Conservation (phyloP, 148 eudicot genomes). For the Cornus kousa region DNA sequence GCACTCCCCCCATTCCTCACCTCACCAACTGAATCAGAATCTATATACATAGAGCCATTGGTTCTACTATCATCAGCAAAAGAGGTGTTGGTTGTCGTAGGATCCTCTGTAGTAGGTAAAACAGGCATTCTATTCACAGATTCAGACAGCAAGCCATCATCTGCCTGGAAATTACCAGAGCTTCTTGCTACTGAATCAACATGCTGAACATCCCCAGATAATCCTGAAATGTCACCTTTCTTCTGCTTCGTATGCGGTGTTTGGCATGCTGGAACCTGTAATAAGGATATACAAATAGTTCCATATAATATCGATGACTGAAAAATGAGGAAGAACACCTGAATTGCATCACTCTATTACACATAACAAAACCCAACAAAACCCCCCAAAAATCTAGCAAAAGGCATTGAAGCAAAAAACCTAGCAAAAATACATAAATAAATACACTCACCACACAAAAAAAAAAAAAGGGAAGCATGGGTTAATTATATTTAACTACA, state of each 20-base stretch:
- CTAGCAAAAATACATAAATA: neutral
- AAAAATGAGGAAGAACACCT: neutral
- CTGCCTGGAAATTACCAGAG: slow-evolving; percentile 24
- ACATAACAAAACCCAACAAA: neutral
- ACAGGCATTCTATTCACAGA: slow-evolving; percentile 31
- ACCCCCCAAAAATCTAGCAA: neutral
- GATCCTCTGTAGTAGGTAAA: slow-evolving; percentile 22
- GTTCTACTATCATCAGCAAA: slow-evolving; percentile 29
- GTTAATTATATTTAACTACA: too few relatives aligned
- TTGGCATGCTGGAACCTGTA: slow-evolving; percentile 31
- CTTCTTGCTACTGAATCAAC: slow-evolving; percentile 18
- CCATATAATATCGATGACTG: neutral
- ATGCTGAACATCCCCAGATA: slow-evolving; percentile 33
- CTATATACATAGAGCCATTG: slow-evolving; percentile 32
- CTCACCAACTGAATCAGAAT: slow-evolving; percentile 30
- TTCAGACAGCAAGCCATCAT: slow-evolving; percentile 34
- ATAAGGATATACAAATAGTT: slow-evolving; percentile 12
- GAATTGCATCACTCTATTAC: neutral
- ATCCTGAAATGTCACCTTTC: slow-evolving; percentile 26
- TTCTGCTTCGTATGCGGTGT: slow-evolving; percentile 25
- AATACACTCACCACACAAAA: neutral
- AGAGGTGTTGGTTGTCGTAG: slow-evolving; percentile 24
- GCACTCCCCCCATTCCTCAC: slow-evolving; percentile 48
- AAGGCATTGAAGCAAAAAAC: neutral
- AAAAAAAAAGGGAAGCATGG: too few relatives aligned